Evolutionary conservation across 78 protist species (phyloP).

Genomic region (Dictyostelium capitatum): DNA sequence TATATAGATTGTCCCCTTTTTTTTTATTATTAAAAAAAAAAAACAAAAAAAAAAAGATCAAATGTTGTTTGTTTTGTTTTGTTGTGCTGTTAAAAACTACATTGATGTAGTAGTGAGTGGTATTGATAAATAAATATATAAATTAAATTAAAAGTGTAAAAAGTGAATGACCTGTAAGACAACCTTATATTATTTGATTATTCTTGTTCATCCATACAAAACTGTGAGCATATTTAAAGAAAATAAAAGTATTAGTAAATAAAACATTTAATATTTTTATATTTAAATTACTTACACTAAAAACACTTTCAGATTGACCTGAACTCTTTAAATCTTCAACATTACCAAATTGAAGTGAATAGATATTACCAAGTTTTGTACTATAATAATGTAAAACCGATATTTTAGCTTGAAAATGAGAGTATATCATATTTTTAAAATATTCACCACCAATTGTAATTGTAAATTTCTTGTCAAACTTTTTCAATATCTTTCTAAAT

Average conservation of each 20-base stretch:
- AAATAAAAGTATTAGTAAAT: background rate
- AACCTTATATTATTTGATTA: background rate
- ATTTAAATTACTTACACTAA: too few species aligned
- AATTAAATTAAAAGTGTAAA: background rate
- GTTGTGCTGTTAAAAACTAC: background rate
- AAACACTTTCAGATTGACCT: conserved; percentile 65
- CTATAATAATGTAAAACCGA: conserved; percentile 41
- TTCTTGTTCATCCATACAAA: conserved; percentile 30
- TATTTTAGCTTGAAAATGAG: conserved; percentile 43
- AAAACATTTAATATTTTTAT: too few species aligned
- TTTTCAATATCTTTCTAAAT: conserved; percentile 69
- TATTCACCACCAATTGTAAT: conserved; percentile 66
- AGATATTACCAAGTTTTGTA: conserved; percentile 8
- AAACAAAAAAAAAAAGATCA: background rate
- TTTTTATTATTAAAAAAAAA: background rate
- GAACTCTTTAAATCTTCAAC: conserved; percentile 17
- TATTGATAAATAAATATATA: background rate
- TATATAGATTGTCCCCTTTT: too few species aligned
- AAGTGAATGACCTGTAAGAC: background rate
- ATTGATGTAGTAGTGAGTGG: too few species aligned
- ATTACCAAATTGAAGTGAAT: conserved; percentile 72
- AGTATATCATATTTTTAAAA: conserved; percentile 35
- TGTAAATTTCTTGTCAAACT: conserved; percentile 61
- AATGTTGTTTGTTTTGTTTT: background rate
- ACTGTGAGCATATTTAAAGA: background rate